A percentile compares a stretch with the other conserved stretches of the same genome.
Evolutionary conservation across 306 rosid genomes (phyloP).

Genomic region (Prosopis cineraria): DNA sequence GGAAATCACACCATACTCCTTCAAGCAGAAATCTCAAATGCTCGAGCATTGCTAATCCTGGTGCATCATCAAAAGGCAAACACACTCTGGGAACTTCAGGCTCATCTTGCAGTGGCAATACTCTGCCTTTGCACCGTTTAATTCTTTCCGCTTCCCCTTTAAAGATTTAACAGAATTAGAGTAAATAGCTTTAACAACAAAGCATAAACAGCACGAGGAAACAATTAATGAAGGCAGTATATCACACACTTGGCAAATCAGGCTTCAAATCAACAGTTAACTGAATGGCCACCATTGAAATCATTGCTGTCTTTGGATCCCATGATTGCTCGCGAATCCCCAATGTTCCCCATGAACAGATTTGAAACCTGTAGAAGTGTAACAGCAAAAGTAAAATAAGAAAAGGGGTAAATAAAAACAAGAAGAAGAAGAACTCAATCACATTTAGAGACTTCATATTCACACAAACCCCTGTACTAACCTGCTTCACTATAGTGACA

Average conservation of each 20-base stretch:
- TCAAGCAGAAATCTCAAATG: constrained; percentile 94
- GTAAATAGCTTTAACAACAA: constrained; percentile 14
- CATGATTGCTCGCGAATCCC: constrained; percentile 94
- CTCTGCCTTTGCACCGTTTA: constrained; percentile 86
- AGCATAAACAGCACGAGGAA: constrained; percentile 15
- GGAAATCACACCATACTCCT: constrained; percentile 96
- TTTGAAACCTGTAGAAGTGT: constrained; percentile 64
- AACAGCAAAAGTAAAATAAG: constrained; percentile 24
- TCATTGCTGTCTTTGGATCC: constrained; percentile 74
- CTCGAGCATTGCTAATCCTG: constrained; percentile 99
- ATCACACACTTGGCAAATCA: constrained; percentile 81
- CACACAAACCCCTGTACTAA: constrained; percentile 34
- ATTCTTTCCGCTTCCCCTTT: constrained; percentile 95
- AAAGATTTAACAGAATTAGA: constrained; percentile 30
- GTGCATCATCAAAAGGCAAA: constrained; percentile 95
- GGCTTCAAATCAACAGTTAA: constrained; percentile 93
- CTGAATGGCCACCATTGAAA: constrained; percentile 74
- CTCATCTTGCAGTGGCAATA: constrained; percentile 94
- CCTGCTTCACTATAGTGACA: constrained; percentile 90
- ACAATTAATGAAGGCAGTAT: constrained; percentile 24
- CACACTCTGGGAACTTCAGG: constrained; percentile 95
- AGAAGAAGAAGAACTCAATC: not conserved
- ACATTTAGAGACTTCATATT: not conserved
- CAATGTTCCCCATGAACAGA: constrained; percentile 82
- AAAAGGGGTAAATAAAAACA: constrained; percentile 27